Percentiles rank a stretch among this genome's conserved stretches.
Evolutionary conservation across 1,284 basidiomycete species (phyloP).

Genomic region (Melampsora larici-populina): DNA sequence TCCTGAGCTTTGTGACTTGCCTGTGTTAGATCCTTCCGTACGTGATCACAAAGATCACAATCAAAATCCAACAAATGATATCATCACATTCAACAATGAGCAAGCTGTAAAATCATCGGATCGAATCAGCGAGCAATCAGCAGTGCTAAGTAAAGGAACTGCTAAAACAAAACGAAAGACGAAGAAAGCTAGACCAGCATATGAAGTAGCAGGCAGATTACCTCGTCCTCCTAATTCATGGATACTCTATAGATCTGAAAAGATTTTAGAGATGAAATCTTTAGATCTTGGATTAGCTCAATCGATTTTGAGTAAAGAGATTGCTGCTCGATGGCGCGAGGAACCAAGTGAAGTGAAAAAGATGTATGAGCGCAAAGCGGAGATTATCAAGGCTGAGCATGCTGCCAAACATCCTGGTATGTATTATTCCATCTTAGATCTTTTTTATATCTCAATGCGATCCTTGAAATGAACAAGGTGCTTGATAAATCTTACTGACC

Average conservation of each 20-base stretch:
- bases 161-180: neutral
- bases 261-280: constrained; percentile 32
- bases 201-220: constrained; percentile 12
- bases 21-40: neutral
- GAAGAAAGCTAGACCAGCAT: constrained; percentile 2
- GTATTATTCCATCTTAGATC: neutral
- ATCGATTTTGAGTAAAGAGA: constrained; percentile 42
- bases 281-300: constrained; percentile 30
- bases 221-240: constrained; percentile 41
- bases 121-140: neutral
- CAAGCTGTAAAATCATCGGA: neutral
- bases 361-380: constrained; percentile 35
- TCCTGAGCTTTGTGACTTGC: neutral
- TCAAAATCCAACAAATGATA: neutral
- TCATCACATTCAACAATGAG: neutral
- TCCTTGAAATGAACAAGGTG: neutral
- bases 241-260: constrained; percentile 42
- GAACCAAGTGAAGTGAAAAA: constrained; percentile 30
- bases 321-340: constrained; percentile 35
- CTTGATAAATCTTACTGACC: neutral
- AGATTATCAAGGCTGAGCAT: constrained; percentile 41
- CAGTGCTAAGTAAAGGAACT: neutral
- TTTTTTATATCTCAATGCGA: neutral
- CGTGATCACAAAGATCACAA: neutral
- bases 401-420: constrained; percentile 40